Percentiles rank a stretch among this genome's conserved stretches.
These are phyloP conservation scores for Penicillium riverlandense DNA, from an alignment of 495 filamentous ascomycete genomes.

Conservation along the genomic window DNA sequence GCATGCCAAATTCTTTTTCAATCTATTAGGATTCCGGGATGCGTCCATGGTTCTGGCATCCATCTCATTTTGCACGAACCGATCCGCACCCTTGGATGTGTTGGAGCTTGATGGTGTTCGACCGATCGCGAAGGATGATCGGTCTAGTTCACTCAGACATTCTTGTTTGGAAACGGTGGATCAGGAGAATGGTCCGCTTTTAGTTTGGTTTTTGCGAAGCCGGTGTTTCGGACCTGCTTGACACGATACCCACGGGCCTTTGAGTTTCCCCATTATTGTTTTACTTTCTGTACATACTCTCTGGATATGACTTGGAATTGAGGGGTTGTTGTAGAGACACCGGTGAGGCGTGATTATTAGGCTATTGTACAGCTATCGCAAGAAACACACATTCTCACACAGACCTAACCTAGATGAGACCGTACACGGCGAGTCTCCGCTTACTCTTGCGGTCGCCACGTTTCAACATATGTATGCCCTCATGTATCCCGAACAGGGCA, in stretches of 20 bases:
- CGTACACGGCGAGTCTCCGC: no score
- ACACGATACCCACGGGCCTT: conserved; percentile 15
- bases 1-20: no score
- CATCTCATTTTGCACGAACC: conserved; percentile 1
- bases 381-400: no score
- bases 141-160: no score
- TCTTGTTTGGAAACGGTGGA: conserved; percentile 1
- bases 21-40: background rate
- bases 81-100: background rate
- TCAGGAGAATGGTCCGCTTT: background rate
- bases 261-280: background rate
- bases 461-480: no score
- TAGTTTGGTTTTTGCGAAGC: background rate
- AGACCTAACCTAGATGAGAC: no score
- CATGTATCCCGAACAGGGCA: no score
- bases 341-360: no score
- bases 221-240: conserved; percentile 10
- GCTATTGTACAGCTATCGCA: no score
- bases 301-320: background rate
- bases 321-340: no score
- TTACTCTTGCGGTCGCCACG: no score
- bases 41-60: background rate
- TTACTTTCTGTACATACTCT: background rate
- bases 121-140: background rate
- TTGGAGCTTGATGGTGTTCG: background rate